These are phyloP conservation scores for Rosa lucieae DNA, from an alignment of 306 rosid species.

Conservation along the genomic window DNA sequence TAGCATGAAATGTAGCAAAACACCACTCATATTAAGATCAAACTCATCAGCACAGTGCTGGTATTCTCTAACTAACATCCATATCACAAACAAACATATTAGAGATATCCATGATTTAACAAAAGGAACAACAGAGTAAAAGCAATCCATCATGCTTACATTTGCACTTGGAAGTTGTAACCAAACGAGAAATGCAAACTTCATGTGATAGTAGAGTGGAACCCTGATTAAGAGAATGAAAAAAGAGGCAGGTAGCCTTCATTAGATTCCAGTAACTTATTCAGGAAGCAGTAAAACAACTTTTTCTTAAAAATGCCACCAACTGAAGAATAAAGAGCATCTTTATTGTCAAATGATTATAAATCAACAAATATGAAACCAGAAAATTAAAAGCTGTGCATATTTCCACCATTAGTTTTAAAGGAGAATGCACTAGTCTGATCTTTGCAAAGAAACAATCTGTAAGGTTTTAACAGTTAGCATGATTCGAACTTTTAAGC, in stretches of 20 bases:
- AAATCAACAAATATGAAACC: not conserved
- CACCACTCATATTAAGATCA: not conserved
- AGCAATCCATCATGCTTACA: slow-evolving; percentile 33
- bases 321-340: not conserved
- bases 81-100: not conserved
- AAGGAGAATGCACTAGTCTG: not conserved
- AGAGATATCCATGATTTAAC: not conserved
- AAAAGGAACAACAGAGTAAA: not conserved
- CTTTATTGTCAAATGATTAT: not conserved
- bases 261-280: slow-evolving; percentile 28
- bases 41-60: not conserved
- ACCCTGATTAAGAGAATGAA: slow-evolving; percentile 36
- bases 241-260: not conserved
- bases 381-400: not conserved
- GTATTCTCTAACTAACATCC: not conserved
- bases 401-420: not conserved
- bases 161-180: slow-evolving; percentile 55
- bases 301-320: not conserved
- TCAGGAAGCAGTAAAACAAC: slow-evolving; percentile 1
- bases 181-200: slow-evolving; percentile 70
- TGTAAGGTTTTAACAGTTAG: not conserved
- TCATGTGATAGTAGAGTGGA: slow-evolving; percentile 55
- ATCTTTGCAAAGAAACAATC: not conserved
- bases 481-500: not conserved
- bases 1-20: not conserved